Evolutionary conservation across 1,139 yeast genomes (phyloP), one percentile per base, ranked within the genome.

Genomic region (Candida pseudocylindracea): DNA sequence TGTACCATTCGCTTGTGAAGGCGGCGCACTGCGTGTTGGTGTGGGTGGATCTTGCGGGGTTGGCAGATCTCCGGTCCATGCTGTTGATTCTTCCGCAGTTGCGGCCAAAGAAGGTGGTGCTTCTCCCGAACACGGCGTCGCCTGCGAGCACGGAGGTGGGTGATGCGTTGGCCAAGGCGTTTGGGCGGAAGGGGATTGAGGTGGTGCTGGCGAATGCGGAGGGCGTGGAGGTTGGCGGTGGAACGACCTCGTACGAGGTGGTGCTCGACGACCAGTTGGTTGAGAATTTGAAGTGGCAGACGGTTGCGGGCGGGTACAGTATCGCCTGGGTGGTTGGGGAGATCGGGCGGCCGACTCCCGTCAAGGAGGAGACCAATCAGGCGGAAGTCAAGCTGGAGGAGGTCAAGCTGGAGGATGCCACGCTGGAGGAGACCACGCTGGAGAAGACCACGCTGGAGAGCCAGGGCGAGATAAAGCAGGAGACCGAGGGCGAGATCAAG

Each of bases 21-120:
- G 31, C 32, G 13, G 24, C 34, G 4, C 56, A 74, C 38, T 83
- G 95, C 50, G 74, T 73, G 1, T 54, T 85, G 13, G 67, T 81
- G 7, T 83, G 60, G 48, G 68, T 88, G 35, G 96, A 88, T 48
- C 60, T 85, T 38, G 69, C 85, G 11, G 94, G 95, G 10, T 53
- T 78, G 15, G 91, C 83, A 2, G 96, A 88, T 46, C 59, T 75
- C 38, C 62, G 95, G 39, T 85, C 96, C 0, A 54, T 83, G 37
- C 64, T 74, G 36, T 71, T 80, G 51, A 79, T 85, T 37, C 62
- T 81, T 31, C 80, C 91, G 27, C 64, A 78, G 2, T 55, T 88
- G 35, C 79, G 79, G 42, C 94, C 98, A 8, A 64, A 72, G 35
- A 73, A 74, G 43, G 60, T 85, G 32, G 57, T 88, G 12, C 50